These are phyloP conservation scores for Monoraphidium neglectum DNA, from an alignment of 139 green algal genomes.

Conservation along the genomic window DNA sequence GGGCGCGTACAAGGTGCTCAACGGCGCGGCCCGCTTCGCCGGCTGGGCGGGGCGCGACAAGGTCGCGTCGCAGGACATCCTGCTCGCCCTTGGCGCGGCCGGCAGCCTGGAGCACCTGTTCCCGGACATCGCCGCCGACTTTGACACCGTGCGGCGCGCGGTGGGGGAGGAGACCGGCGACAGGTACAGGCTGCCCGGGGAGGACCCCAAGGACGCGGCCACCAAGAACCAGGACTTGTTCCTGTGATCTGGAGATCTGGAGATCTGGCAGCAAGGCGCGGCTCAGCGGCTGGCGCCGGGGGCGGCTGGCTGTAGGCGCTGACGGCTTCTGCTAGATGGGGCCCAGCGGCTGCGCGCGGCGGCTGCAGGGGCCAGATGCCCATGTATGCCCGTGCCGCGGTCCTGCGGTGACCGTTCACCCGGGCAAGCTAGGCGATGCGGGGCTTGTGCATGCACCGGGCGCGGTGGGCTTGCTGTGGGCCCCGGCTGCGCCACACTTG, in stretches of 20 bases:
- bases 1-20: constrained; percentile 38
- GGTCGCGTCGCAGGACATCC: constrained; percentile 53
- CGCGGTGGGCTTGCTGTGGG: too few relatives aligned
- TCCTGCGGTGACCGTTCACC: too few relatives aligned
- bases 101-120: constrained; percentile 52
- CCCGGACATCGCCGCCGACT: constrained; percentile 50
- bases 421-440: too few relatives aligned
- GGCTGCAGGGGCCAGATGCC: too few relatives aligned
- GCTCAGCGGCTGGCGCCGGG: too few relatives aligned
- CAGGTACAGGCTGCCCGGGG: constrained; percentile 37
- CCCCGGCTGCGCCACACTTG: too few relatives aligned
- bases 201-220: constrained; percentile 16
- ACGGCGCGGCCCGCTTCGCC: constrained; percentile 42
- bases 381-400: too few relatives aligned
- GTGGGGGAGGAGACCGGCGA: constrained; percentile 43
- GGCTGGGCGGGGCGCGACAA: constrained; percentile 46
- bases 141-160: constrained; percentile 44
- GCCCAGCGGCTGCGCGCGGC: too few relatives aligned
- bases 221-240: constrained; percentile 29
- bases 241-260: constrained; percentile 11
- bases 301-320: too few relatives aligned
- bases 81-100: constrained; percentile 53
- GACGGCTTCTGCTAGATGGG: too few relatives aligned
- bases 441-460: too few relatives aligned
- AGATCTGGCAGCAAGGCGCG: too few relatives aligned